Percentiles rank a stretch among this genome's conserved stretches.
These are phyloP conservation scores for Fusarium transvaalense DNA, from an alignment of 2,329 filamentous ascomycete species.

Conservation along the genomic window DNA sequence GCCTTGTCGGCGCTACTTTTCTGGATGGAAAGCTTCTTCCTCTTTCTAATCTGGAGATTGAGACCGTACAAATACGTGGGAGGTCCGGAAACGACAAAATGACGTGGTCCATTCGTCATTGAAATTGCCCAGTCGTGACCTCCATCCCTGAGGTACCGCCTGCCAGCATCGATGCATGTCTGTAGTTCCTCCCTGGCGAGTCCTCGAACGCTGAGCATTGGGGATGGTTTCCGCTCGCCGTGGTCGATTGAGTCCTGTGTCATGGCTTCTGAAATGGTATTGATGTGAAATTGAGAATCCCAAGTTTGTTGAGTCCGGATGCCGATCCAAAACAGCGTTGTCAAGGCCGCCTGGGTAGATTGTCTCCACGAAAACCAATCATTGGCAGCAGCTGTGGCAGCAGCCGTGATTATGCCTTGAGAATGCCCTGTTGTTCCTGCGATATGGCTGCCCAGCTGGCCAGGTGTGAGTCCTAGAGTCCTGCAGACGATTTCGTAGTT, in stretches of 20 bases:
- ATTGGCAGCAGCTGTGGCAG: slow-evolving; percentile 1
- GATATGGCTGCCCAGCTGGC: slow-evolving; percentile 15
- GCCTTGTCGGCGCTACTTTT: not conserved
- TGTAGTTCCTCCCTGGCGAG: slow-evolving; percentile 8
- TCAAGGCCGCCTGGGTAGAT: slow-evolving; percentile 6
- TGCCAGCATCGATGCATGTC: slow-evolving; percentile 12
- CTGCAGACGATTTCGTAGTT: slow-evolving; percentile 24
- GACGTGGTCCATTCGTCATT: slow-evolving; percentile 11
- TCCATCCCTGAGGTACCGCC: slow-evolving; percentile 12
- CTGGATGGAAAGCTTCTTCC: not conserved
- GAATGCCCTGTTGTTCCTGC: slow-evolving; percentile 25
- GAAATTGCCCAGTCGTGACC: not conserved
- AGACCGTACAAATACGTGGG: slow-evolving; percentile 21
- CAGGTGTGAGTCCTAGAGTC: slow-evolving; percentile 13
- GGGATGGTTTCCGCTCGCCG: slow-evolving; percentile 14
- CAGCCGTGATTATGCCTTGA: slow-evolving; percentile 21
- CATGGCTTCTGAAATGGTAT: slow-evolving; percentile 18
- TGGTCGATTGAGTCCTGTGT: slow-evolving; percentile 16
- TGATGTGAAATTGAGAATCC: slow-evolving; percentile 2
- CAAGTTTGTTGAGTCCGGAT: slow-evolving; percentile 18
- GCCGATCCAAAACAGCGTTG: slow-evolving; percentile 24
- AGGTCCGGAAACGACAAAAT: slow-evolving; percentile 24
- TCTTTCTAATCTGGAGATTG: slow-evolving; percentile 22
- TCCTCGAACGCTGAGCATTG: slow-evolving; percentile 22
- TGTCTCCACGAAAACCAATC: slow-evolving; percentile 22